Base-by-base conservation (phyloP, 345 rosid species). In the Melaleuca quinquenervia region DNA sequence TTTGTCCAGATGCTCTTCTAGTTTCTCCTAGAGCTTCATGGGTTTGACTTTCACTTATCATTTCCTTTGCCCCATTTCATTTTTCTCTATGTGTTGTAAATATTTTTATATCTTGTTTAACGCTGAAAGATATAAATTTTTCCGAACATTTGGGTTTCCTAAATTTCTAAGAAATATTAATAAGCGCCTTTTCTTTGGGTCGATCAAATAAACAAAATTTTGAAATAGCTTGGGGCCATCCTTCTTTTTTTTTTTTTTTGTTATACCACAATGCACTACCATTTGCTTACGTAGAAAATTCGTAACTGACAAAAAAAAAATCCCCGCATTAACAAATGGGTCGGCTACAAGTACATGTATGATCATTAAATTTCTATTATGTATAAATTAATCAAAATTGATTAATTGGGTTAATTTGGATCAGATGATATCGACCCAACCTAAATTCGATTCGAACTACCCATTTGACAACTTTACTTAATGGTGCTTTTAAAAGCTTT, bases 321-420 rank as follows among this genome's bases (percentile, higher is more conserved):
- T 15, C 29, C 8, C 45, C 15, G 4, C 8, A 29, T 64, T 36
- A 36, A 20, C 32, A 32, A 32, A 5, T 36, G 26, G 48, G 1
- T 41, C 41, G 41, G 41, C 3, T 41, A 41, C 41, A 41, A 41
- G 41, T 41, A 41, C 41, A 41, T 41, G 41, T 41, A 41, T 41
- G 41, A 7, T 36, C 5, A 4, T 24, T 36, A 70, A 70, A 5
- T 70, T 70, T 70, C 3, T 36, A 13, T 18, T 70, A 11, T 0
- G 5, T 32, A 36, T 18, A 2, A 70, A 70, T 36, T 5, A 0
- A 2, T 1, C 6, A 70, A 11, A 1, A 55, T 0, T 0, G 6
- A 24, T 55, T 41, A 41, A 41, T 41, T 41, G 41, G 41, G 41
- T 41, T 41, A 3, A 18, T 70, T 1, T 36, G 24, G 21, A 2